Evolutionary conservation across 2,329 filamentous ascomycete species (phyloP), one percentile per base, ranked within the genome.

Genomic region (Trichophyton mentagrophytes): DNA sequence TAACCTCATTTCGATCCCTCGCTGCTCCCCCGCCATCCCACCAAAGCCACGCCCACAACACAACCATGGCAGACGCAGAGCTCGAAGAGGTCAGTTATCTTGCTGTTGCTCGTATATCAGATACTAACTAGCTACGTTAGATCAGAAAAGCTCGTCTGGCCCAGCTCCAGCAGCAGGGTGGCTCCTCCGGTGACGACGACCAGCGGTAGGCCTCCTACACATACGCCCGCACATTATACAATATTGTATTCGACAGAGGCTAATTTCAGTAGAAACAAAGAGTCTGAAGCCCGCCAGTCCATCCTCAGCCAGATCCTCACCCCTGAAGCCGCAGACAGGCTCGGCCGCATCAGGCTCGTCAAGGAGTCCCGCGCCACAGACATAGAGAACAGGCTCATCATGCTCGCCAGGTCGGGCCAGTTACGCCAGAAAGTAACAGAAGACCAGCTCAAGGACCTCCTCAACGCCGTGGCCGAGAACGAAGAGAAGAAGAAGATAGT

Each of bases 271-370:
- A 15, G 9, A 17, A 55, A 46, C 63, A 65, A 59, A 79, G 77
- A 67, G 70, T 78, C 63, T 76, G 70, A 74, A 33, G 70, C 70
- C 59, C 71, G 69, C 61, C 65, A 71, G 62, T 63, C 71, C 20
- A 87, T 96, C 67, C 85, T 99, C 64, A 83, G 82, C 67, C 93
- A 97, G 76, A 97, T 99, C 78, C 89, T 99, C 64, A 86, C 91
- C 69, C 93, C 93, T 66, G 90, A 92, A 70, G 93, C 93, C 17
- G 88, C 90, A 63, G 93, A 99, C 77, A 88, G 93, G 13, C 82
- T 99, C 0, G 90, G 89, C 61, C 89, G 93, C 66, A 97, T 99
- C 77, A 87, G 92, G 38, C 85, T 99, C 63, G 93, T 99, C 71
- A 97, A 97, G 77, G 90, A 91, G 72, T 86, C 87, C 67, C 89